These are phyloP conservation scores for Microcyclosporella mali DNA, from an alignment of 2,329 filamentous ascomycete genomes.

Conservation along the genomic window DNA sequence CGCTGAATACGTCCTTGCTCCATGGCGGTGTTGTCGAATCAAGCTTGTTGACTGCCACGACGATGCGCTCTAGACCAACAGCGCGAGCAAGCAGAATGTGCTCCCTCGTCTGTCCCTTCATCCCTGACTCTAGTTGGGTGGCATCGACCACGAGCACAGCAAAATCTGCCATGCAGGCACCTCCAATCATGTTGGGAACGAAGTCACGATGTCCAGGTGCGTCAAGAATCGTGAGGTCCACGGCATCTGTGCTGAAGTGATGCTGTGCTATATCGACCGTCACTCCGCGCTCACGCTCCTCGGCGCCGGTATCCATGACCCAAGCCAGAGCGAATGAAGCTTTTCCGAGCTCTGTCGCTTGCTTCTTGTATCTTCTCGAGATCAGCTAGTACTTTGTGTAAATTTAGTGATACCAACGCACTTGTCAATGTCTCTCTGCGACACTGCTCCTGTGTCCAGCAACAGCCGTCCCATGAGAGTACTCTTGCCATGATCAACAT, in stretches of 20 bases:
- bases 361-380: constrained; percentile 46
- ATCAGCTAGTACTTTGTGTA: constrained; percentile 2
- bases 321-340: constrained; percentile 93
- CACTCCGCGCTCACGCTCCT: constrained; percentile 83
- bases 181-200: constrained; percentile 98
- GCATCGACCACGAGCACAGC: constrained; percentile 92
- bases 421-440: constrained; percentile 81
- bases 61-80: constrained; percentile 79
- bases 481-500: constrained; percentile 96
- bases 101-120: constrained; percentile 90
- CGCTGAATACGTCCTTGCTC: constrained; percentile 74
- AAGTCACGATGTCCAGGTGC: constrained; percentile 93
- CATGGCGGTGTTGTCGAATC: constrained; percentile 66
- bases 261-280: constrained; percentile 97
- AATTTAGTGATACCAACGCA: constrained; percentile 5
- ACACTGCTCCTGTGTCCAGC: constrained; percentile 79
- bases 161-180: constrained; percentile 91
- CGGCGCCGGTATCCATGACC: constrained; percentile 87
- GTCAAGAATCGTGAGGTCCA: constrained; percentile 87
- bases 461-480: constrained; percentile 95
- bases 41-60: constrained; percentile 93
- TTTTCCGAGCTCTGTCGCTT: constrained; percentile 88
- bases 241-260: constrained; percentile 82
- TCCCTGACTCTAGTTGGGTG: constrained; percentile 86
- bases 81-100: constrained; percentile 85